phyloP scores from a whole-genome alignment of 768 basidiomycete species.

The Russula foetens region DNA sequence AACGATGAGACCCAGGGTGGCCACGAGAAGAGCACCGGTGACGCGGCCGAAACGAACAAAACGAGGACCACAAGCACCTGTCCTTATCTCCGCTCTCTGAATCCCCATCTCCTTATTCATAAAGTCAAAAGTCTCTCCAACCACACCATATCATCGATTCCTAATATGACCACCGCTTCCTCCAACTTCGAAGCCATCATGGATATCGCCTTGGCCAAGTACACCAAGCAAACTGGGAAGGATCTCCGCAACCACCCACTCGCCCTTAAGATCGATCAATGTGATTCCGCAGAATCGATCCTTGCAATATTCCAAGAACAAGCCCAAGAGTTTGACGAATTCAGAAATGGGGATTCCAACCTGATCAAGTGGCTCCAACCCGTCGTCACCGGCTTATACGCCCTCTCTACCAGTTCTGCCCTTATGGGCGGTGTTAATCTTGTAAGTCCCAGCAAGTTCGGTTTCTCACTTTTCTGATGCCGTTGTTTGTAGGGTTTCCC shows the following conservation, averaged over 20 bases:
- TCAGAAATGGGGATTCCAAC: not conserved
- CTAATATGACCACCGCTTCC: not conserved
- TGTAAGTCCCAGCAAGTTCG: not conserved
- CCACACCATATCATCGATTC: slow-evolving; percentile 7
- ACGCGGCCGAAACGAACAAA: too few relatives aligned
- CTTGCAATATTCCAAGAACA: not conserved
- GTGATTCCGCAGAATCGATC: not conserved
- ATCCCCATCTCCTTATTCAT: too few relatives aligned
- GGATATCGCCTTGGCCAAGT: not conserved
- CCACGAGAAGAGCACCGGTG: too few relatives aligned
- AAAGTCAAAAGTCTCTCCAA: too few relatives aligned
- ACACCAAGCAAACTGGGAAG: not conserved
- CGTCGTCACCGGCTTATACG: not conserved
- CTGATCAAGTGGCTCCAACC: not conserved
- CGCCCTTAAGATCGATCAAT: not conserved
- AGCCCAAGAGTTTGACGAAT: not conserved
- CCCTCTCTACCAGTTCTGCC: not conserved
- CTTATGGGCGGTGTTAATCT: not conserved
- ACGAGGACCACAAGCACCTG: too few relatives aligned
- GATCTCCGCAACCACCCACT: not conserved
- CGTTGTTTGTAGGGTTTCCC: too few relatives aligned
- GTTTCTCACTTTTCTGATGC: too few relatives aligned
- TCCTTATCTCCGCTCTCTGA: too few relatives aligned
- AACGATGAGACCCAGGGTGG: too few relatives aligned
- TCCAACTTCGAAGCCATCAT: not conserved